Evolutionary conservation across 116 monocot species (phyloP).

Genomic region (Cymodocea nodosa): DNA sequence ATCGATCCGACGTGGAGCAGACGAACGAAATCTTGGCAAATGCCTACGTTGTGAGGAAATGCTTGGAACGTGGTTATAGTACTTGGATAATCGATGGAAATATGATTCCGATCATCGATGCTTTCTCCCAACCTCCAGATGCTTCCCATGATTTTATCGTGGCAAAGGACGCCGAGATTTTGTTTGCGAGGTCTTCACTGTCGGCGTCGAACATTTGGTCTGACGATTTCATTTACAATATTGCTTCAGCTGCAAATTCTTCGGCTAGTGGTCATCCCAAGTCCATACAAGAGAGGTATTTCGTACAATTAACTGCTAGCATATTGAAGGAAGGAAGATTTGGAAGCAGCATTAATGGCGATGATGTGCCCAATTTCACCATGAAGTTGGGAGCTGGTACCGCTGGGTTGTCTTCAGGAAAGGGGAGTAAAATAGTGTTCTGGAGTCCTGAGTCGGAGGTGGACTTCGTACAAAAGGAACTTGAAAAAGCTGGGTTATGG

Average conservation of each 20-base stretch:
- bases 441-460: slow-evolving; percentile 19
- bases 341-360: slow-evolving; percentile 17
- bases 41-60: slow-evolving; percentile 35
- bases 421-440: slow-evolving; percentile 34
- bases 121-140: slow-evolving; percentile 24
- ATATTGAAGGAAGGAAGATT: slow-evolving; percentile 18
- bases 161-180: slow-evolving; percentile 29
- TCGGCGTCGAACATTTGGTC: slow-evolving; percentile 35
- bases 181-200: slow-evolving; percentile 43
- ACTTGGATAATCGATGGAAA: slow-evolving; percentile 70
- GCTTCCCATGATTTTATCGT: slow-evolving; percentile 32
- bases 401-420: not conserved
- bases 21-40: slow-evolving; percentile 35
- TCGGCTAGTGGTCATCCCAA: not conserved
- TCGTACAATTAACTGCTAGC: slow-evolving; percentile 27
- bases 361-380: slow-evolving; percentile 25
- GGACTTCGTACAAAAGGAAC: slow-evolving; percentile 25
- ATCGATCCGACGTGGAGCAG: slow-evolving; percentile 13
- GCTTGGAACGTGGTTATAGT: slow-evolving; percentile 46
- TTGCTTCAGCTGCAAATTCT: slow-evolving; percentile 18
- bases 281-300: slow-evolving; percentile 12
- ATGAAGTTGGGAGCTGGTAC: slow-evolving; percentile 15
- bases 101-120: slow-evolving; percentile 40
- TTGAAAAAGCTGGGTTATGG: slow-evolving; percentile 55
- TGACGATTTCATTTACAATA: slow-evolving; percentile 30